A percentile compares a stretch with the other conserved stretches of the same genome.
Conservation (phyloP, 2,329 filamentous ascomycete genomes). For the Akanthomyces dipterigenus region DNA sequence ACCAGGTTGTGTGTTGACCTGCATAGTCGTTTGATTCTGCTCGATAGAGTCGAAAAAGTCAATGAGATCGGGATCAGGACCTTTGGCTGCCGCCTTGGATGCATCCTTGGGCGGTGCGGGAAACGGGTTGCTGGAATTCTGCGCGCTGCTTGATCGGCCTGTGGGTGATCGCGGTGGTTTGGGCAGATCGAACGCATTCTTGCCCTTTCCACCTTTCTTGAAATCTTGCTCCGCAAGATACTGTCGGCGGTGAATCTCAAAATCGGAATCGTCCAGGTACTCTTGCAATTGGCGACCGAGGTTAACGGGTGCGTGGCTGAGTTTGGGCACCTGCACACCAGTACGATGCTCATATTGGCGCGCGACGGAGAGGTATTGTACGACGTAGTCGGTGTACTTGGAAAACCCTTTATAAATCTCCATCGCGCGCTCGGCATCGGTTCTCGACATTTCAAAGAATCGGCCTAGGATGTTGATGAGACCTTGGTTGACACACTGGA, state of each 20-base stretch:
- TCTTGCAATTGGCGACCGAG: slow-evolving; percentile 85
- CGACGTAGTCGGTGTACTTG: slow-evolving; percentile 85
- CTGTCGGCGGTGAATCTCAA: slow-evolving; percentile 86
- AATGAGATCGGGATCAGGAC: slow-evolving; percentile 71
- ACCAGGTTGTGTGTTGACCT: slow-evolving; percentile 33
- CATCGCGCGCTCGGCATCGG: slow-evolving; percentile 87
- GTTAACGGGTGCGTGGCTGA: slow-evolving; percentile 94
- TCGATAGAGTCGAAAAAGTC: slow-evolving; percentile 95
- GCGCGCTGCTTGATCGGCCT: slow-evolving; percentile 17
- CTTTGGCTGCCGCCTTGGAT: slow-evolving; percentile 47
- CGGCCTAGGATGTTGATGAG: slow-evolving; percentile 95
- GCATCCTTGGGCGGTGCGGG: slow-evolving; percentile 30
- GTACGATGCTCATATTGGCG: slow-evolving; percentile 89
- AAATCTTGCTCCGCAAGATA: slow-evolving; percentile 84
- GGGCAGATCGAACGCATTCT: slow-evolving; percentile 31
- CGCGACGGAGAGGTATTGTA: slow-evolving; percentile 80
- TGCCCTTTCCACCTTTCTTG: slow-evolving; percentile 40
- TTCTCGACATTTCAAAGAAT: slow-evolving; percentile 96
- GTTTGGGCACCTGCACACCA: slow-evolving; percentile 86
- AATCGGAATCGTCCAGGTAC: slow-evolving; percentile 89
- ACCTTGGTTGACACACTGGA: slow-evolving; percentile 92
- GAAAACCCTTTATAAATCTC: slow-evolving; percentile 89
- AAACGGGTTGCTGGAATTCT: slow-evolving; percentile 36
- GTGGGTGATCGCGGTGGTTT: slow-evolving; percentile 29
- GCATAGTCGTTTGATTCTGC: slow-evolving; percentile 71